Base-by-base conservation (phyloP, 139 green algal species). In the Picochlorum costavermella region DNA sequence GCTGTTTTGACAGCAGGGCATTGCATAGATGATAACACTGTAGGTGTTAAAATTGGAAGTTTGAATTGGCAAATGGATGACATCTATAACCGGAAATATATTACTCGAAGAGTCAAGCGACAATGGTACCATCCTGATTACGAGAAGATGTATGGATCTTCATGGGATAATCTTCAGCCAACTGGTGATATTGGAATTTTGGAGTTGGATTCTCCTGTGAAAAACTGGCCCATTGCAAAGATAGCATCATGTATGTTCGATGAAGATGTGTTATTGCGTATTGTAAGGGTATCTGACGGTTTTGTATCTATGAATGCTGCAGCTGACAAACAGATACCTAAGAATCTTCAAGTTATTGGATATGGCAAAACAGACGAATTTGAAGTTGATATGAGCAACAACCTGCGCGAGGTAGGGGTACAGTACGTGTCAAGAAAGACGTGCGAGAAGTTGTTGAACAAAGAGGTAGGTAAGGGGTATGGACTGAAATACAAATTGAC, bases 131-230 rank as follows among this genome's bases (percentile, higher is more conserved):
- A 64, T 31, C 58, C 58, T 29, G 58, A 64, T 51, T 64, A 31
- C 25, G 25, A 64, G 25, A 64, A 64, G 46, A 23, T 23, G 46
- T 53, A 53, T 23, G 25, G 56, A 57, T 28, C 20, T 29, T 17
- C 23, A 2, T 31, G 56, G n/a, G 12, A 31, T 31, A 28, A 50
- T 17, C 25, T 29, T 0, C n/a, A 31, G 56, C 25, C n/a, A 25
- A 50, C 25, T 64, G 58, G 58, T n/a, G 58, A 64, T 64, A 49
- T 64, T 49, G 58, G 20, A 17, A 29, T 64, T 28, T 14, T 64
- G 6, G 58, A 44, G 23, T 25, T 64, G 29, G n/a, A 49, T 17
- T 17, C 12, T 29, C 58, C 58, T 17, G 20, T 64, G 23, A 16
- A 8, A 31, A 25, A 14, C 20, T 28, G 25, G 46, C 46, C 46